Percentiles rank a stretch among this genome's conserved stretches.
Evolutionary conservation across 495 filamentous ascomycete genomes (phyloP).

Genomic region (Pseudomonodictys pantanalensis): DNA sequence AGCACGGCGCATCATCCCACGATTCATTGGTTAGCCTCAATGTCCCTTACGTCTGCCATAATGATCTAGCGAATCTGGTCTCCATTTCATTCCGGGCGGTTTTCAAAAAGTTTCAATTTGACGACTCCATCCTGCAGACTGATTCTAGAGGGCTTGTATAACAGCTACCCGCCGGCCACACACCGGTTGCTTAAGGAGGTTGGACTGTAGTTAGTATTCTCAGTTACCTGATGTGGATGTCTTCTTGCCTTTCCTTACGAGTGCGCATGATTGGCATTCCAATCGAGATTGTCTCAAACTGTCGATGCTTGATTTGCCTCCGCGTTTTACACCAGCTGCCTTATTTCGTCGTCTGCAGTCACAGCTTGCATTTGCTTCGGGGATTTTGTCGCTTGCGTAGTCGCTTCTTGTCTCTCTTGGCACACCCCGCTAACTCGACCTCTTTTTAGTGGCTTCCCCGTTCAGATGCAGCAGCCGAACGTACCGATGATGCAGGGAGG

Average conservation of each 20-base stretch:
- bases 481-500: constrained; percentile 43
- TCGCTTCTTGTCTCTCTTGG: not conserved
- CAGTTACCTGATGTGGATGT: constrained; percentile 6
- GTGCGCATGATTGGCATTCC: constrained; percentile 23
- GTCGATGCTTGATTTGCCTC: constrained; percentile 29
- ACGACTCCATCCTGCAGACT: constrained; percentile 20
- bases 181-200: constrained; percentile 19
- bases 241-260: constrained; percentile 26
- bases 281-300: constrained; percentile 27
- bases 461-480: constrained; percentile 48
- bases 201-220: constrained; percentile 32
- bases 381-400: too few relatives aligned
- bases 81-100: constrained; percentile 28
- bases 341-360: too few relatives aligned
- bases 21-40: constrained; percentile 27
- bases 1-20: constrained; percentile 13
- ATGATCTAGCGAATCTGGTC: constrained; percentile 28
- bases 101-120: constrained; percentile 34
- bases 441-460: constrained; percentile 52
- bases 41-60: constrained; percentile 31
- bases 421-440: too few relatives aligned
- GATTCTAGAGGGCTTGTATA: constrained; percentile 31
- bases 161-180: constrained; percentile 24
- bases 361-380: too few relatives aligned
- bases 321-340: constrained; percentile 29